Conservation (phyloP, 192 early-diverging fungal species). For the Dissophora ornata region DNA sequence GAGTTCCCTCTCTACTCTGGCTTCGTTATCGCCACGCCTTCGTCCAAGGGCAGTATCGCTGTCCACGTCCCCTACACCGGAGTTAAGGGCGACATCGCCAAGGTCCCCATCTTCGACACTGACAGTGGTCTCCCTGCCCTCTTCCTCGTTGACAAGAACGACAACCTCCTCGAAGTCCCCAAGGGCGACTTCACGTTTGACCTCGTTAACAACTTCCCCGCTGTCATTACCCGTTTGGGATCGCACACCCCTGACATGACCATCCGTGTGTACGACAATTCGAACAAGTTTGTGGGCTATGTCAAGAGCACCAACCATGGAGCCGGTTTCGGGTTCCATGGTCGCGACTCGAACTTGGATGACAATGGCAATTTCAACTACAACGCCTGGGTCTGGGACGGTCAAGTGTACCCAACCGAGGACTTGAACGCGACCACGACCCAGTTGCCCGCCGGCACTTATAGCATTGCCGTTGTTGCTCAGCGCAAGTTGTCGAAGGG, state of each 20-base stretch:
- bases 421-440: not conserved
- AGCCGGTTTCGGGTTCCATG: slow-evolving; percentile 11
- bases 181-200: slow-evolving; percentile 5
- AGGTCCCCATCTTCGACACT: slow-evolving; percentile 58
- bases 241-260: slow-evolving; percentile 31
- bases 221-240: slow-evolving; percentile 21
- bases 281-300: slow-evolving; percentile 25
- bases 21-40: slow-evolving; percentile 21
- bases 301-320: slow-evolving; percentile 2
- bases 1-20: slow-evolving; percentile 29
- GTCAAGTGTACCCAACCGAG: slow-evolving; percentile 9
- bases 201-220: slow-evolving; percentile 3
- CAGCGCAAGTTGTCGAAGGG: slow-evolving; percentile 31
- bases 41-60: slow-evolving; percentile 16
- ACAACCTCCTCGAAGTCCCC: not conserved
- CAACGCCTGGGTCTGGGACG: slow-evolving; percentile 25
- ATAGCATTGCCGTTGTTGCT: slow-evolving; percentile 10
- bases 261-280: slow-evolving; percentile 21
- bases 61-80: slow-evolving; percentile 40
- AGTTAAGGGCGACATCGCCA: slow-evolving; percentile 35
- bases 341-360: slow-evolving; percentile 10
- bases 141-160: not conserved
- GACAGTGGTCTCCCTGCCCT: slow-evolving; percentile 27
- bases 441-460: slow-evolving; percentile 13
- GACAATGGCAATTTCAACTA: slow-evolving; percentile 5